Percentiles rank a stretch among this genome's conserved stretches.
Conservation (phyloP, 441 rosid species). For the Euphorbia celastroides region DNA sequence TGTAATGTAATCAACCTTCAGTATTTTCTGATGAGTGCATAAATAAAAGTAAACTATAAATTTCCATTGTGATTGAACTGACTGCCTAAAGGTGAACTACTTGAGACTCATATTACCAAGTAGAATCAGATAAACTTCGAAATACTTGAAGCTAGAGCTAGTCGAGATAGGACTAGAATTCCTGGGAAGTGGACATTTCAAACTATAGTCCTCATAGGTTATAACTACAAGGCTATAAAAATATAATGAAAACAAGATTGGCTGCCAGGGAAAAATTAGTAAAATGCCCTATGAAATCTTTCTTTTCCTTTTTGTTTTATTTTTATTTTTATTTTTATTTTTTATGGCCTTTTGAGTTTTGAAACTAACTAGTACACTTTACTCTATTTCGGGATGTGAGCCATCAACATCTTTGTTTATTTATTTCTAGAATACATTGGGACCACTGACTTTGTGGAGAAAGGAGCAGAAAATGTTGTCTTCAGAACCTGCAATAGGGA, state of each 20-base stretch:
- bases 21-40: not conserved
- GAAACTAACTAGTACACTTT: not conserved
- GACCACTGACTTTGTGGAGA: constrained; percentile 78
- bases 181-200: too few relatives aligned
- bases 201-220: too few relatives aligned
- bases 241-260: too few relatives aligned
- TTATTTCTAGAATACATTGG: constrained; percentile 38
- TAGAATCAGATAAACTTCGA: not conserved
- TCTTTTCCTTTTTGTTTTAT: too few relatives aligned
- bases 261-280: too few relatives aligned
- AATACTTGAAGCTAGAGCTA: not conserved
- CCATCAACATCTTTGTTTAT: too few relatives aligned
- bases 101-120: not conserved
- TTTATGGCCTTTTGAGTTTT: too few relatives aligned
- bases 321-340: too few relatives aligned
- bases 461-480: constrained; percentile 67
- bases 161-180: not conserved
- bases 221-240: too few relatives aligned
- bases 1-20: not conserved
- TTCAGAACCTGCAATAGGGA: constrained; percentile 74
- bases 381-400: not conserved
- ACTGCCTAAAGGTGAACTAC: not conserved
- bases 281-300: too few relatives aligned
- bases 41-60: not conserved
- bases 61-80: not conserved